A percentile compares a stretch with the other conserved stretches of the same genome.
phyloP scores from a whole-genome alignment of 2,329 filamentous ascomycete genomes.

The Ascochyta lentis region DNA sequence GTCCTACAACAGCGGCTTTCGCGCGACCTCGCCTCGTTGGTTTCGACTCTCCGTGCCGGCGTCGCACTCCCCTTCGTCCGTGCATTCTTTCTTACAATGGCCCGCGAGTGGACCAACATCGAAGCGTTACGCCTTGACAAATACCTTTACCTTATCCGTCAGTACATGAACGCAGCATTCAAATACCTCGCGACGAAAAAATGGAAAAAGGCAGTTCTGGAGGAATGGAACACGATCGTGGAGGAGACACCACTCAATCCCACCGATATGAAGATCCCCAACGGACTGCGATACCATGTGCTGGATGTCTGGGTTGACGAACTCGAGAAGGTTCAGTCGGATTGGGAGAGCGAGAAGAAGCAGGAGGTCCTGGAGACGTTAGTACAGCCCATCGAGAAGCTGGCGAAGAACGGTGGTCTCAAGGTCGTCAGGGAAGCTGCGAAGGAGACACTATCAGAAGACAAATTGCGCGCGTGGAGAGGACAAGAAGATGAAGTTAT shows the following conservation, averaged over 20 bases:
- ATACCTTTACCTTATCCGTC: slow-evolving; percentile 83
- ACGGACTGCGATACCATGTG: slow-evolving; percentile 85
- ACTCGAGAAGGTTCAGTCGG: slow-evolving; percentile 71
- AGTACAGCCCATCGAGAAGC: slow-evolving; percentile 61
- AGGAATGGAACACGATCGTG: slow-evolving; percentile 57
- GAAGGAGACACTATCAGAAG: slow-evolving; percentile 74
- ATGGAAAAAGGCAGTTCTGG: slow-evolving; percentile 50
- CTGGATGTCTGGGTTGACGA: slow-evolving; percentile 94
- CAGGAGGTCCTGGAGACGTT: slow-evolving; percentile 55
- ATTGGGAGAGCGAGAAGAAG: slow-evolving; percentile 45
- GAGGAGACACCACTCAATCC: slow-evolving; percentile 54
- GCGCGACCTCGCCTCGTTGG: slow-evolving; percentile 74
- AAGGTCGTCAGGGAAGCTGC: slow-evolving; percentile 76
- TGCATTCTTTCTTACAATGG: slow-evolving; percentile 61
- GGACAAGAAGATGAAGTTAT: slow-evolving; percentile 47
- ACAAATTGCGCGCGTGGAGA: slow-evolving; percentile 71
- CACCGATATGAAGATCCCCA: slow-evolving; percentile 68
- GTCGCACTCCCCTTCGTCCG: slow-evolving; percentile 54
- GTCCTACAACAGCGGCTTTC: slow-evolving; percentile 86
- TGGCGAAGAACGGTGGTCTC: slow-evolving; percentile 65
- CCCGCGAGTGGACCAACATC: slow-evolving; percentile 59
- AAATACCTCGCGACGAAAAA: slow-evolving; percentile 52
- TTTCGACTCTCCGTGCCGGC: slow-evolving; percentile 62
- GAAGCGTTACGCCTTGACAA: slow-evolving; percentile 76
- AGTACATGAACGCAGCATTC: slow-evolving; percentile 77